phyloP scores from a whole-genome alignment of 176 grass and related monocot genomes.

The Zoysia pacifica region DNA sequence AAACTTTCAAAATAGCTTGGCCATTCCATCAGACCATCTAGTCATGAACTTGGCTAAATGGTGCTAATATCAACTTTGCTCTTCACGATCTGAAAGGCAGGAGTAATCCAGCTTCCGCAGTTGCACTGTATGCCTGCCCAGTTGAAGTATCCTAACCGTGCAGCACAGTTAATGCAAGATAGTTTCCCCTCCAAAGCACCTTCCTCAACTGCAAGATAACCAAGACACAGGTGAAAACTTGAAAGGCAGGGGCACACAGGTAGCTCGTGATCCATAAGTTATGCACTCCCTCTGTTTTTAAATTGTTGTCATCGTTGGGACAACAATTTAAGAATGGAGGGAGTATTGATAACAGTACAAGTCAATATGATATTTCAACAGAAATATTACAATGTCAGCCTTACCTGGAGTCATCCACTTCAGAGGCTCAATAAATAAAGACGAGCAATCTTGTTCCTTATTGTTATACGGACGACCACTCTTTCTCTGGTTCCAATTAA shows the following conservation, averaged over 20 bases:
- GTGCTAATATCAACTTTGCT: conserved; percentile 86
- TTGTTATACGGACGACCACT: conserved; percentile 30
- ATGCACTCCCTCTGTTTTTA: background rate
- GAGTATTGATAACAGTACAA: background rate
- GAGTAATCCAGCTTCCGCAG: conserved; percentile 90
- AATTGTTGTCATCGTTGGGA: no score
- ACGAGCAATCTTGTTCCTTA: conserved; percentile 77
- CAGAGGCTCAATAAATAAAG: conserved; percentile 85
- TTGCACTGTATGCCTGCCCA: conserved; percentile 95
- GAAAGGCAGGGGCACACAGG: background rate
- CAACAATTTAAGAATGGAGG: no score
- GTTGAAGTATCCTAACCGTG: conserved; percentile 86
- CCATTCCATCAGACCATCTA: background rate
- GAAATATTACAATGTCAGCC: background rate
- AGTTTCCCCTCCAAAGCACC: conserved; percentile 93
- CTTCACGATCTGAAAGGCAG: conserved; percentile 90
- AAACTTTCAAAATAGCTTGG: background rate
- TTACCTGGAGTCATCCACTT: conserved; percentile 98
- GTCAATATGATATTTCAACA: background rate
- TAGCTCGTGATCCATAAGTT: background rate
- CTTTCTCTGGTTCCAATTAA: conserved; percentile 72
- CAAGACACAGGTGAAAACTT: conserved; percentile 11
- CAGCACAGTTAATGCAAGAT: conserved; percentile 73
- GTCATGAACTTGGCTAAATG: background rate
- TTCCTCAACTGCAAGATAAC: conserved; percentile 72